Percentiles rank a stretch among this genome's conserved stretches.
These are phyloP conservation scores for Puccinia novopanici DNA, from an alignment of 1,284 basidiomycete genomes.

Conservation along the genomic window DNA sequence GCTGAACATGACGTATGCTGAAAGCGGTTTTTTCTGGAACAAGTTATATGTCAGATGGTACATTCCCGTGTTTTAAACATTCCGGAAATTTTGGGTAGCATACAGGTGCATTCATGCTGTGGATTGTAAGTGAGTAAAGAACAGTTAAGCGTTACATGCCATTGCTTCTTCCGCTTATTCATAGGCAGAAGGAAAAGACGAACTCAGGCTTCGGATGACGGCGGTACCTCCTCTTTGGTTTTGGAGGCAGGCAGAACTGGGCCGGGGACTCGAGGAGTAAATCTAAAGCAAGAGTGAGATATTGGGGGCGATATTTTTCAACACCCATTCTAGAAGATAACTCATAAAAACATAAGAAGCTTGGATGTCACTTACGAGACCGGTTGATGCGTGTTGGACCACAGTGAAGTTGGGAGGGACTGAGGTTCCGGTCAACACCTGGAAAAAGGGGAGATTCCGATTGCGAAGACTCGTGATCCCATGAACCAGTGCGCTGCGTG, in stretches of 20 bases:
- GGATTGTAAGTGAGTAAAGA: neutral
- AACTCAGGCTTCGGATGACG: slow-evolving; percentile 50
- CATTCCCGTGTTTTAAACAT: neutral
- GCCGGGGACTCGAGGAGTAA: neutral
- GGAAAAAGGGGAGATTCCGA: slow-evolving; percentile 13
- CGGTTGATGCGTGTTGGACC: neutral
- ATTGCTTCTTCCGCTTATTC: neutral
- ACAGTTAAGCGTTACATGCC: neutral
- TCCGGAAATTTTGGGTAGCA: neutral
- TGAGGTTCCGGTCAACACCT: neutral
- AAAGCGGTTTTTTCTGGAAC: slow-evolving; percentile 38
- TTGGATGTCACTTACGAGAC: neutral
- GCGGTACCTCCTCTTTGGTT: slow-evolving; percentile 41
- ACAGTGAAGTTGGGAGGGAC: neutral
- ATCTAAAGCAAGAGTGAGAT: neutral
- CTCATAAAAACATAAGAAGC: neutral
- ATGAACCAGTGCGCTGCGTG: neutral
- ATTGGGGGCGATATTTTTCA: neutral
- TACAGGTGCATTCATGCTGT: slow-evolving; percentile 48
- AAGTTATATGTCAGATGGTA: neutral
- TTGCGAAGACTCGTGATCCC: slow-evolving; percentile 15
- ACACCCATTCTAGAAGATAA: too few species aligned
- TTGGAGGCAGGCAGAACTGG: slow-evolving; percentile 8
- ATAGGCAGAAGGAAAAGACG: neutral
- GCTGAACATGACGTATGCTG: slow-evolving; percentile 48